These are phyloP conservation scores for Limtongia smithiae DNA, from an alignment of 805 yeast genomes.

Conservation along the genomic window DNA sequence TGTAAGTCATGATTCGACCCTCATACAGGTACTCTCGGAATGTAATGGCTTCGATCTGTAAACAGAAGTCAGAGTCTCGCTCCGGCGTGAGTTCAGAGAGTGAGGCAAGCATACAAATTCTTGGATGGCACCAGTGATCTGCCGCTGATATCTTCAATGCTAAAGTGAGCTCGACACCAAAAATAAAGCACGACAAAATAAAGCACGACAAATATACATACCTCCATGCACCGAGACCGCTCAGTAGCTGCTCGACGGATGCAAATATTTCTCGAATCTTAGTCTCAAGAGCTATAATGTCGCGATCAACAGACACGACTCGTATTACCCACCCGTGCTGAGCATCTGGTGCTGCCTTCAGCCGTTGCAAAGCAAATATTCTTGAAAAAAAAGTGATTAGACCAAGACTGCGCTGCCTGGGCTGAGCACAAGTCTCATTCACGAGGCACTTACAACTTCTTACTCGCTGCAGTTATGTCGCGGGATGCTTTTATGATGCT, in stretches of 20 bases:
- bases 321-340: not conserved
- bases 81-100: not conserved
- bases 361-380: constrained; percentile 34
- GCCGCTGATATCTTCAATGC: constrained; percentile 4
- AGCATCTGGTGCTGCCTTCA: not conserved
- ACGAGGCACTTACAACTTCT: constrained; percentile 35
- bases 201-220: too few species aligned
- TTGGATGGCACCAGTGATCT: constrained; percentile 31
- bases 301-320: not conserved
- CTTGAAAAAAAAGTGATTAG: not conserved
- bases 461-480: constrained; percentile 42
- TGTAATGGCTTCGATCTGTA: constrained; percentile 31
- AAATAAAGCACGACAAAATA: not conserved
- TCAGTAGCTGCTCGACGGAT: not conserved
- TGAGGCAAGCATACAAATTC: constrained; percentile 22
- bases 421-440: not conserved
- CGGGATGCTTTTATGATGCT: constrained; percentile 39
- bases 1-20: constrained; percentile 19
- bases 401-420: not conserved
- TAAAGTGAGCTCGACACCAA: not conserved
- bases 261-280: constrained; percentile 9
- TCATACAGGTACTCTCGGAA: constrained; percentile 29
- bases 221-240: constrained; percentile 12
- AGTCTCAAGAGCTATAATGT: constrained; percentile 7
- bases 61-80: not conserved